These are phyloP conservation scores for Pulicaria dysenterica DNA, from an alignment of 129 eudicot species.

Conservation along the genomic window DNA sequence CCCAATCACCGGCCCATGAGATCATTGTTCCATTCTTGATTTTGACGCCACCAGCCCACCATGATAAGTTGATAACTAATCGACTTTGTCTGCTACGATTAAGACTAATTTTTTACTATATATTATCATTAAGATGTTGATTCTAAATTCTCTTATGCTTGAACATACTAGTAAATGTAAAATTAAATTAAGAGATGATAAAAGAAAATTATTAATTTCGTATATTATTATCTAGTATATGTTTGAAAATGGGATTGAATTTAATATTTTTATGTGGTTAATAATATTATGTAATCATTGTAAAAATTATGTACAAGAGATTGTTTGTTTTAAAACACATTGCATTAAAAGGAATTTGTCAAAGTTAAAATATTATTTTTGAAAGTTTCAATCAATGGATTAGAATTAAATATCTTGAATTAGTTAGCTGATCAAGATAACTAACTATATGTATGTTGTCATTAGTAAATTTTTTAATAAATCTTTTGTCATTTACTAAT, in stretches of 20 bases:
- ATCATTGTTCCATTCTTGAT: constrained; percentile 49
- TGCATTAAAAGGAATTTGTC: background rate
- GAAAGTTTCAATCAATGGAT: background rate
- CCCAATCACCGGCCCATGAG: constrained; percentile 79
- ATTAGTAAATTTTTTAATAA: constrained; percentile 2
- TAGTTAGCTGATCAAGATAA: constrained; percentile 28
- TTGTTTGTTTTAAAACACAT: background rate
- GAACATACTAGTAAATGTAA: no score
- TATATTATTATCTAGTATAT: no score
- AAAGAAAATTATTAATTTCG: background rate
- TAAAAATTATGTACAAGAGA: no score
- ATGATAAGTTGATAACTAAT: constrained; percentile 31
- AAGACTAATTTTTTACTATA: constrained; percentile 26
- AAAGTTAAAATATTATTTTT: no score
- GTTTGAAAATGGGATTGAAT: no score
- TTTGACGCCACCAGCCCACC: constrained; percentile 48
- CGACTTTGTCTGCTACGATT: constrained; percentile 24
- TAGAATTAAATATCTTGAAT: constrained; percentile 8
- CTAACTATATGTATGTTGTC: background rate
- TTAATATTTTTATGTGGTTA: no score
- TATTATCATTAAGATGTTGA: no score
- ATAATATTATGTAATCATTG: no score
- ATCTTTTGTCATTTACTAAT: constrained; percentile 19
- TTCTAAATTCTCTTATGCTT: no score
- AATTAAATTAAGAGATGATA: no score